Evolutionary conservation across 2,329 filamentous ascomycete species (phyloP).

Genomic region (Fusarium equiseti): DNA sequence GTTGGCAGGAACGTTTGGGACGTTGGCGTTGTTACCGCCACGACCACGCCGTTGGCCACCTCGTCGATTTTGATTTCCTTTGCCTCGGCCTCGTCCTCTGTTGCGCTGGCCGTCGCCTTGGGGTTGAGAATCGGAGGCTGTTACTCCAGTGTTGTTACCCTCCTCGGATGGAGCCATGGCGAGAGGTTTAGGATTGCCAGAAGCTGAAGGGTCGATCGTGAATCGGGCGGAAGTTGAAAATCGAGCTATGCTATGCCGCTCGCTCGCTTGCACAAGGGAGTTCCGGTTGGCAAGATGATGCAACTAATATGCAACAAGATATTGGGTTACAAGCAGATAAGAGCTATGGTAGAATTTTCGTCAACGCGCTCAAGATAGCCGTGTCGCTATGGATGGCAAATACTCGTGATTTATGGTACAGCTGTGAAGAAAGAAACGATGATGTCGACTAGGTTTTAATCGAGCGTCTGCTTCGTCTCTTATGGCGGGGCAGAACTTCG

Average conservation of each 20-base stretch:
- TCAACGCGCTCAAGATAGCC: background rate
- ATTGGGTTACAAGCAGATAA: background rate
- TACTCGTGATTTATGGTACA: background rate
- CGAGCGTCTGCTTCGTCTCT: slow-evolving; percentile 8
- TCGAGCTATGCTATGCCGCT: slow-evolving; percentile 27
- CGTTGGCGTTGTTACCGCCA: slow-evolving; percentile 44
- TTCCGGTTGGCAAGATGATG: slow-evolving; percentile 7
- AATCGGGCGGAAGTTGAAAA: background rate
- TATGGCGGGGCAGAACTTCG: slow-evolving; percentile 44
- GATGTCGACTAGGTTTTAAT: slow-evolving; percentile 48
- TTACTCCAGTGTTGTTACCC: slow-evolving; percentile 21
- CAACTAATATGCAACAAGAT: background rate
- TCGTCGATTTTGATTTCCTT: slow-evolving; percentile 54
- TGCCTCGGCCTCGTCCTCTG: slow-evolving; percentile 59
- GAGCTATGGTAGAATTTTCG: background rate
- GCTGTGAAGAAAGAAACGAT: slow-evolving; percentile 20
- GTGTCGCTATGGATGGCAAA: slow-evolving; percentile 1
- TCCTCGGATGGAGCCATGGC: slow-evolving; percentile 41
- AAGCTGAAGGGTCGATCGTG: slow-evolving; percentile 11
- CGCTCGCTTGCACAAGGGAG: slow-evolving; percentile 10
- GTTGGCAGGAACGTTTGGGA: slow-evolving; percentile 39
- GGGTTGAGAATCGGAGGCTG: slow-evolving; percentile 38
- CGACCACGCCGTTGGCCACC: slow-evolving; percentile 52
- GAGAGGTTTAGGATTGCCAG: background rate
- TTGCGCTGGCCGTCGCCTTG: slow-evolving; percentile 50